A percentile compares a stretch with the other conserved stretches of the same genome.
Conservation (phyloP, 192 early-diverging fungal genomes). For the Podila epigama region DNA sequence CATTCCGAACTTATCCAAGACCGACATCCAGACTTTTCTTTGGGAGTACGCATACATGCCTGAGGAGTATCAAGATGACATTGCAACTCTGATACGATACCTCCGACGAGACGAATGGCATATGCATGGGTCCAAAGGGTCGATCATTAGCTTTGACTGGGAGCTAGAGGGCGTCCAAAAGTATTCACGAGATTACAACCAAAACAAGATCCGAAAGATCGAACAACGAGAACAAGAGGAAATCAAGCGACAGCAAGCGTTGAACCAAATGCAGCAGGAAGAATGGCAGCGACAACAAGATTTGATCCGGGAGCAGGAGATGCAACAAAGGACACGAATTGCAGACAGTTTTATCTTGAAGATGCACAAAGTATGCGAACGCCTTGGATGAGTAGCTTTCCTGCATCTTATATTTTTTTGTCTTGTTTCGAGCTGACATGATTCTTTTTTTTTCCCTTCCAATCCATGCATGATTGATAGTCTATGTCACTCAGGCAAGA, state of each 20-base stretch:
- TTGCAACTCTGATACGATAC: conserved; percentile 44
- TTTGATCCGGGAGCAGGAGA: conserved; percentile 18
- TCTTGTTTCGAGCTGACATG: not conserved
- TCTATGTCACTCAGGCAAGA: not conserved
- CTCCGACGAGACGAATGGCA: conserved; percentile 40
- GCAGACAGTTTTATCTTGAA: conserved; percentile 39
- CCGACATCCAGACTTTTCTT: conserved; percentile 43
- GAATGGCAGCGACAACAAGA: conserved; percentile 41
- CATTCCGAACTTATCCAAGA: conserved; percentile 36
- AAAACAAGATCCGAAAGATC: conserved; percentile 29
- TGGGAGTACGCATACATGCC: conserved; percentile 45
- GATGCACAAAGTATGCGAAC: conserved; percentile 27
- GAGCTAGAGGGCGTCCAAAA: conserved; percentile 43
- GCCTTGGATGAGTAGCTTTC: too few species aligned
- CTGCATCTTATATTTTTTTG: not conserved
- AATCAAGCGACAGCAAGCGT: conserved; percentile 12
- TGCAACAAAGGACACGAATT: not conserved
- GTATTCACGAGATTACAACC: conserved; percentile 35
- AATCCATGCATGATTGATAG: too few species aligned
- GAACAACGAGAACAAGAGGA: conserved; percentile 34
- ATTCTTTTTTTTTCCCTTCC: not conserved
- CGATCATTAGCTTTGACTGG: conserved; percentile 35
- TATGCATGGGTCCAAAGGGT: conserved; percentile 38
- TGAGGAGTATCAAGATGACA: conserved; percentile 41
- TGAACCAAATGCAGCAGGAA: conserved; percentile 18